Conservation (phyloP, 495 filamentous ascomycete genomes). For the Podospora pseudocomata region DNA sequence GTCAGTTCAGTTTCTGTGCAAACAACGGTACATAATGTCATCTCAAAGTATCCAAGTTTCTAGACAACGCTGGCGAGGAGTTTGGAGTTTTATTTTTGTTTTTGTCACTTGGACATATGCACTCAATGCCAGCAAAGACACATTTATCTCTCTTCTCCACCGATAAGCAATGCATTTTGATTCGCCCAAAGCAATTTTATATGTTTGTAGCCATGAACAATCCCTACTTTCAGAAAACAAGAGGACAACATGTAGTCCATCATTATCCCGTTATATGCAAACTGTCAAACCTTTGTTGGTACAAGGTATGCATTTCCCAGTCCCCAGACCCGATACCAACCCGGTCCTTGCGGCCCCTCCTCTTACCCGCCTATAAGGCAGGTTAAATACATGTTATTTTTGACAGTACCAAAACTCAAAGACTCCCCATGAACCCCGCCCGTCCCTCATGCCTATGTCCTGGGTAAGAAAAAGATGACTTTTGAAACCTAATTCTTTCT, state of each 20-base stretch:
- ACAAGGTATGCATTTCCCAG: background rate
- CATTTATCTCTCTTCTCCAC: background rate
- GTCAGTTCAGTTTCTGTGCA: no score
- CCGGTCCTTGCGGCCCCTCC: background rate
- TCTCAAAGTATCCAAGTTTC: no score
- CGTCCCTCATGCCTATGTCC: background rate
- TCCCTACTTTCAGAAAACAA: background rate
- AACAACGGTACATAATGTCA: no score
- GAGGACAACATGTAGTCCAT: background rate
- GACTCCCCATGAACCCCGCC: background rate
- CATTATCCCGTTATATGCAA: conserved; percentile 8
- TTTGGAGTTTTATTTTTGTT: background rate
- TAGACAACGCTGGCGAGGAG: background rate
- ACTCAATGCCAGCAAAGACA: background rate
- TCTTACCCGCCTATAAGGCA: background rate
- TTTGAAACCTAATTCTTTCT: conserved; percentile 24
- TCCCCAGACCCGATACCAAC: background rate
- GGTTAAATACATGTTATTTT: background rate
- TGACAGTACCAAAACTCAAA: background rate
- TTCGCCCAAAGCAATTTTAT: background rate
- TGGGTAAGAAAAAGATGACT: background rate
- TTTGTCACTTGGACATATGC: background rate
- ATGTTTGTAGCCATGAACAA: background rate
- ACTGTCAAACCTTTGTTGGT: background rate
- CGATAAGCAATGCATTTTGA: background rate